Conservation (phyloP, 2,329 filamentous ascomycete genomes). For the Ceratocystis albifundus region DNA sequence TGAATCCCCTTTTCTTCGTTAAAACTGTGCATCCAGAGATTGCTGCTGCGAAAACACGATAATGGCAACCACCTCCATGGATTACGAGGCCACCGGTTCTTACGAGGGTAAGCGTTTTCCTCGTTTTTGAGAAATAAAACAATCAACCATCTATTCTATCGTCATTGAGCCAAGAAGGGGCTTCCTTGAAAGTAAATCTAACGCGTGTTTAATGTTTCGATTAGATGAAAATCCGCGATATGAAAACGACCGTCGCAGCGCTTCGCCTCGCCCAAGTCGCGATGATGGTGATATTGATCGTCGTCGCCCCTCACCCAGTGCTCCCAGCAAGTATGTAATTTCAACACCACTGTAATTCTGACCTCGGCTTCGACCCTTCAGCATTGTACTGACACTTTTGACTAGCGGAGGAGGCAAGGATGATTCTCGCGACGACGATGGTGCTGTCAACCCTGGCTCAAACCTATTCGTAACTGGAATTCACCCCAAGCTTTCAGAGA, state of each 20-base stretch:
- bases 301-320: conserved; percentile 49
- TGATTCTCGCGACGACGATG: conserved; percentile 53
- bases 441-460: conserved; percentile 81
- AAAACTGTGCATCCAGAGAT: conserved; percentile 23
- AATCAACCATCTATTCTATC: neutral
- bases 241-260: conserved; percentile 55
- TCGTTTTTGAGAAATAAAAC: conserved; percentile 6
- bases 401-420: conserved; percentile 40
- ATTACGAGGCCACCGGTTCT: conserved; percentile 57
- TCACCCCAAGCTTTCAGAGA: conserved; percentile 79
- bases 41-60: conserved; percentile 23
- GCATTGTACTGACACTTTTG: conserved; percentile 13
- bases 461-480: conserved; percentile 99
- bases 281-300: conserved; percentile 49
- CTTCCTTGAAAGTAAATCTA: neutral
- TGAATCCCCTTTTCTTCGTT: conserved; percentile 26
- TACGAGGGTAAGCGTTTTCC: conserved; percentile 45
- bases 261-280: conserved; percentile 49
- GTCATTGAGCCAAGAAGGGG: no score
- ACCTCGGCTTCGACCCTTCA: neutral
- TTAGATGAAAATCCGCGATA: conserved; percentile 54
- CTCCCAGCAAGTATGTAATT: conserved; percentile 44
- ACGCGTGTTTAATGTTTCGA: neutral
- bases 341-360: neutral
- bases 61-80: conserved; percentile 57